Base-by-base conservation (phyloP, 495 filamentous ascomycete species). In the Talaromyces proteolyticus region DNA sequence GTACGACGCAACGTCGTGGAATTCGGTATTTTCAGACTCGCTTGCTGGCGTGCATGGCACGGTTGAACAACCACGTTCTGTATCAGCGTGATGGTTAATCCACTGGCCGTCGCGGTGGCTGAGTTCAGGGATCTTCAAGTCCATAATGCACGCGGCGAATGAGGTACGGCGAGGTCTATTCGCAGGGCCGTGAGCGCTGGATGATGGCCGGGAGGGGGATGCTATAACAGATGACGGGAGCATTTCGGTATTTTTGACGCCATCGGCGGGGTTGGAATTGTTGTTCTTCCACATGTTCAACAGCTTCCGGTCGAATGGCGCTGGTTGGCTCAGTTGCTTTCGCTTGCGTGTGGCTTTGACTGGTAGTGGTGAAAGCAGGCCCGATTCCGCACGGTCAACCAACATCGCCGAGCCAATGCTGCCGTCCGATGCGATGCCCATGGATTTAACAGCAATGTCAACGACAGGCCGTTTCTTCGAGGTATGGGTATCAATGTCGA, bases 81-180 rank as follows among this genome's bases (percentile, higher is more conserved):
- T n/a, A n/a, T n/a, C n/a, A n/a, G n/a, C n/a, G n/a, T n/a, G n/a
- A n/a, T n/a, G n/a, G 14, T 60, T 51, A 18, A 48, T 53, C 57
- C 54, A 63, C 24, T 40, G 47, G n/a, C 58, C 61, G 18, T 59
- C 57, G 16, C 57, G 42, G 7, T 47, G n/a, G 10, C 55, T 57
- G 8, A 64, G 53, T 38, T 69, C 61, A n/a, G 69, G 64, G 19
- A 72, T 69, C 39, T 59, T 67, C 44, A 72, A 62, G 45, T 70
- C 67, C 46, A 70, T 61, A 43, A 72, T 70, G 44, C 67, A 68
- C 22, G 69, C 69, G 0, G 65, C 65, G 45, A 72, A 70, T 3
- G 67, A 70, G 0, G 64, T 49, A 6, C 62, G 64, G 10, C 60
- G 53, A 1, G 55, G 49, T 7, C 49, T 37, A 3, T 54, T 43